A percentile compares a stretch with the other conserved stretches of the same genome.
phyloP scores from a whole-genome alignment of 257 asterid species.

The Osmanthus fragrans region DNA sequence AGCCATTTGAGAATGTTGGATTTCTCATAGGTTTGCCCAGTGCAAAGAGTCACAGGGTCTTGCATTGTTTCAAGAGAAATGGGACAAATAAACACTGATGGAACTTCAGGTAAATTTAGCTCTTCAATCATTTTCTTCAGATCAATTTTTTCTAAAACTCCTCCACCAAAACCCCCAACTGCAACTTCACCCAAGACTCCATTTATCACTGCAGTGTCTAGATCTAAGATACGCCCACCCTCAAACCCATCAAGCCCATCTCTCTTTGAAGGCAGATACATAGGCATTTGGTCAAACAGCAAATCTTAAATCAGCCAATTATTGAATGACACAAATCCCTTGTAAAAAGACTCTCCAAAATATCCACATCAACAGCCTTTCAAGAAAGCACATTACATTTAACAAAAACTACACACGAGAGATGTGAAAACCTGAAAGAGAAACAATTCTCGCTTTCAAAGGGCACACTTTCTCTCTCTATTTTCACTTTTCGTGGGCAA shows the following conservation, averaged over 20 bases:
- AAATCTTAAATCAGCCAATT: background rate
- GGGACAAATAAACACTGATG: constrained; percentile 65
- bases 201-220: constrained; percentile 62
- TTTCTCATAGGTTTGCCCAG: constrained; percentile 80
- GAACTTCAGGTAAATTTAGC: constrained; percentile 32
- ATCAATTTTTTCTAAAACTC: constrained; percentile 31
- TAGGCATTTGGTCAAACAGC: constrained; percentile 34
- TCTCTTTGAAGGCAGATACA: constrained; percentile 48
- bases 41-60: constrained; percentile 82
- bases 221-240: constrained; percentile 58
- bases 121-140: constrained; percentile 36
- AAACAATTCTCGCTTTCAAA: constrained; percentile 45
- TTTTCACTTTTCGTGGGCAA: constrained; percentile 51
- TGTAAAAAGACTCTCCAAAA: constrained; percentile 13
- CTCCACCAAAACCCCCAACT: constrained; percentile 34
- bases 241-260: constrained; percentile 44
- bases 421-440: constrained; percentile 31
- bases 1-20: constrained; percentile 67
- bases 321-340: constrained; percentile 17
- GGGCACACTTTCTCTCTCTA: constrained; percentile 29
- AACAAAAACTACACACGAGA: constrained; percentile 28
- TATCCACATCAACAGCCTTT: constrained; percentile 27
- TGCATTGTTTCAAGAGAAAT: constrained; percentile 75
- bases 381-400: constrained; percentile 39
- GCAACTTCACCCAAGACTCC: constrained; percentile 56